Conservation (phyloP, 768 basidiomycete species). For the Tremella yokohamensis region DNA sequence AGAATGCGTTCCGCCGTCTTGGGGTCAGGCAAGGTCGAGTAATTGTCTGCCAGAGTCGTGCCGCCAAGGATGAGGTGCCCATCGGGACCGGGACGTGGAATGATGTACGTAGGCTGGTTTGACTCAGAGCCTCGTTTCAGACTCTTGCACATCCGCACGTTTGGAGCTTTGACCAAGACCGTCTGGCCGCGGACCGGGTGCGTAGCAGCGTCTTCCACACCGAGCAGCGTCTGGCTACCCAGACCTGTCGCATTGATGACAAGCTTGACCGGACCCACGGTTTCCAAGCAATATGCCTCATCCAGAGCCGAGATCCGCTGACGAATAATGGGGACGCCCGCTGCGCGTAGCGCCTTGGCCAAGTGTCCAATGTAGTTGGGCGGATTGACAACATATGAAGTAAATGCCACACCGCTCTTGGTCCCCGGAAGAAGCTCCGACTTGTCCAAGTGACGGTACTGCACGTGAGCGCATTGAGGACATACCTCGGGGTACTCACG, state of each 20-base stretch:
- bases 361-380: constrained; percentile 59
- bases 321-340: constrained; percentile 56
- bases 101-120: constrained; percentile 57
- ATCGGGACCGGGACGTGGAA: constrained; percentile 57
- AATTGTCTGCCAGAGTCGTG: constrained; percentile 55
- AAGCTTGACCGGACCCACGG: constrained; percentile 48
- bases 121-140: background rate
- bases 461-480: background rate
- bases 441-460: constrained; percentile 22
- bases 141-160: constrained; percentile 53
- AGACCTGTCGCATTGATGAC: constrained; percentile 63
- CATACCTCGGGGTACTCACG: constrained; percentile 26
- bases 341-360: constrained; percentile 51
- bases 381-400: constrained; percentile 59
- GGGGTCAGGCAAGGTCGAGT: constrained; percentile 58
- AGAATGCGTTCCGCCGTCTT: constrained; percentile 55
- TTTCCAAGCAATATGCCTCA: constrained; percentile 54
- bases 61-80: constrained; percentile 61
- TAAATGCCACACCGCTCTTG: constrained; percentile 54
- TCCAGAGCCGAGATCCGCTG: constrained; percentile 55
- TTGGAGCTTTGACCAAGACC: constrained; percentile 68
- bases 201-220: constrained; percentile 69
- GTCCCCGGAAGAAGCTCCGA: constrained; percentile 14
- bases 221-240: constrained; percentile 69
- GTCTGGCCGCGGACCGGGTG: constrained; percentile 82